These are phyloP conservation scores for Heliamphora pulchella DNA, from an alignment of 179 eudicot genomes.

Conservation along the genomic window DNA sequence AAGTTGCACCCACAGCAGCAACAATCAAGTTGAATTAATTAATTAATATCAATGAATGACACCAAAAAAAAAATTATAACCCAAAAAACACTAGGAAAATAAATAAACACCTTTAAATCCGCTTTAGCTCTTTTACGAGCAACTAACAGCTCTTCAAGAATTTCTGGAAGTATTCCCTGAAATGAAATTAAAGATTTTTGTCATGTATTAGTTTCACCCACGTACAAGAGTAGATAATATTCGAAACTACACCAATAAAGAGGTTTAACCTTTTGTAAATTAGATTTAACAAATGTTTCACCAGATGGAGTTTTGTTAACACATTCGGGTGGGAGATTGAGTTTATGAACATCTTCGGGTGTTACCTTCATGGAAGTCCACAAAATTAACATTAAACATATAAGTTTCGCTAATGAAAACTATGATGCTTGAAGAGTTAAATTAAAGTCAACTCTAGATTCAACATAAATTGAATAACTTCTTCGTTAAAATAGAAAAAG, in stretches of 20 bases:
- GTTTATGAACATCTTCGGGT: slow-evolving; percentile 72
- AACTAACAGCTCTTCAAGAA: slow-evolving; percentile 92
- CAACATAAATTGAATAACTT: not conserved
- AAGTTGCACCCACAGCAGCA: not conserved
- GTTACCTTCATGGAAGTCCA: slow-evolving; percentile 52
- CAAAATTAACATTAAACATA: not conserved
- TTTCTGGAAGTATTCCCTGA: slow-evolving; percentile 99
- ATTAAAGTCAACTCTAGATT: slow-evolving; percentile 2
- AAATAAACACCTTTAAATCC: slow-evolving; percentile 74
- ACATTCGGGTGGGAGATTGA: slow-evolving; percentile 79
- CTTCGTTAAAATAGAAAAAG: not conserved
- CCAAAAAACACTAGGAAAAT: not conserved
- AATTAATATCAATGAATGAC: slow-evolving; percentile 7
- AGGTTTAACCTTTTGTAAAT: slow-evolving; percentile 69
- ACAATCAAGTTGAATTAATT: not conserved
- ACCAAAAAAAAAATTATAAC: not conserved
- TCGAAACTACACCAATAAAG: slow-evolving; percentile 6
- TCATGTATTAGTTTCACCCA: not conserved
- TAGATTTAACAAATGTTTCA: slow-evolving; percentile 87
- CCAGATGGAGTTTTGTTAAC: slow-evolving; percentile 93
- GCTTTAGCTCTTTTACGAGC: slow-evolving; percentile 99
- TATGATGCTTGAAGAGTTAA: not conserved
- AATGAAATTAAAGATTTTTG: slow-evolving; percentile 4
- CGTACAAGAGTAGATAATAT: not conserved
- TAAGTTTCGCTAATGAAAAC: not conserved